Evolutionary conservation across 495 filamentous ascomycete genomes (phyloP), one percentile per base, ranked within the genome.

Genomic region (Penicillium atrosanguineum): DNA sequence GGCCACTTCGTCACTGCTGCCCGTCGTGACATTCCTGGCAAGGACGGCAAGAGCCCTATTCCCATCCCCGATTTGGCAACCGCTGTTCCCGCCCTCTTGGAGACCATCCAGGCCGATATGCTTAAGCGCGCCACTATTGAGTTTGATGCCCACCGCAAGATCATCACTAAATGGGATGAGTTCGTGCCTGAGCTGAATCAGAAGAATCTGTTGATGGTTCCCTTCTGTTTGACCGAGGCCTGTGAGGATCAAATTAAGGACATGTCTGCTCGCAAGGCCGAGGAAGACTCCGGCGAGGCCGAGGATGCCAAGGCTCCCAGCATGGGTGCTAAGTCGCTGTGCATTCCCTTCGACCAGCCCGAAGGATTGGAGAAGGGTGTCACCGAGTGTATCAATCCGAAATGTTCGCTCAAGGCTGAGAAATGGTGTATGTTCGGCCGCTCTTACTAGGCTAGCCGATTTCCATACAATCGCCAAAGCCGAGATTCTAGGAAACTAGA

Each of bases 311-410:
- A 84, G 62, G 88, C 88, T 18, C 94, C 95, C 43, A 87, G 83
- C 57, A 97, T 97, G 95, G 94, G 94, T 55, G 95, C 94, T 63
- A 98, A 98, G 84, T 88, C 84, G 55, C 79, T 98, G 62, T 98
- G 94, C 70, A 97, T 98, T 79, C 94, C 95, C 19, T 96, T 96
- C 65, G 89, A 97, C 57, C 94, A 97, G 79, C 91, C 93, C 34
- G 84, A 87, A 59, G 89, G 85, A 34, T 71, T 96, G 52, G 74
- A 83, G 52, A 74, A 82, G 55, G 92, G 90, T 26, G 84, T 87
- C 69, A 96, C 90, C 46, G 91, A 91, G 73, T 98, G 94, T 69
- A 74, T 86, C 55, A 95, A 89, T 77, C 91, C 95, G 25, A 81
- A 95, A 56, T 98, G 94, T 70, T 72, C 64, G 40, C 76, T 76